phyloP scores from a whole-genome alignment of 192 early-diverging fungal species.

The Backusella morwellensis region DNA sequence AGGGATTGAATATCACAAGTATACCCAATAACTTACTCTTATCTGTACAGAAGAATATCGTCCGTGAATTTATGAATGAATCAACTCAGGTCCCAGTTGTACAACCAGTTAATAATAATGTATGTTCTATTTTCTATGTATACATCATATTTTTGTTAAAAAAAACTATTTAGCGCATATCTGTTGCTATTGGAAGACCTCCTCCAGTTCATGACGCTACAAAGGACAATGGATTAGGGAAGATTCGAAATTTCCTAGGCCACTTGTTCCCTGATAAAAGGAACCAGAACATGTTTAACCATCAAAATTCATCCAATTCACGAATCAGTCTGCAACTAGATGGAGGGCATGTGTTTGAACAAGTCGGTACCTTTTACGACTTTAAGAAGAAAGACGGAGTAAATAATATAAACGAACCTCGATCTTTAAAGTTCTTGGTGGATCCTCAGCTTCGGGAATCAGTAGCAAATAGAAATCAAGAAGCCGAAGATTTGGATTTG shows the following conservation, averaged over 20 bases:
- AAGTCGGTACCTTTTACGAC: conserved; percentile 25
- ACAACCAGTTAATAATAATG: not conserved
- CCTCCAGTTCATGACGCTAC: not conserved
- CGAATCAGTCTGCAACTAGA: conserved; percentile 19
- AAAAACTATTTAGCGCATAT: not conserved
- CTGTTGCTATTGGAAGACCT: not conserved
- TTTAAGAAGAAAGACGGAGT: conserved; percentile 8
- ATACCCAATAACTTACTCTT: conserved; percentile 44
- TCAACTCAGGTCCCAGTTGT: not conserved
- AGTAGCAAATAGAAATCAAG: conserved; percentile 14
- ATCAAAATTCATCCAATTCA: not conserved
- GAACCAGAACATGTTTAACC: not conserved
- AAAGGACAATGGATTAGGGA: not conserved
- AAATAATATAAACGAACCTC: conserved; percentile 5
- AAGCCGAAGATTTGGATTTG: conserved; percentile 28
- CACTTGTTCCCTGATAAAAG: not conserved
- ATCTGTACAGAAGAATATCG: conserved; percentile 46
- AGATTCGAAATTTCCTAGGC: not conserved
- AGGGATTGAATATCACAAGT: conserved; percentile 38
- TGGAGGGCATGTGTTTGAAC: conserved; percentile 20
- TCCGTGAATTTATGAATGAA: conserved; percentile 42
- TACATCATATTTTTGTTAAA: not conserved
- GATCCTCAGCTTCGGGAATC: conserved; percentile 23
- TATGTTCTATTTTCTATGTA: not conserved
- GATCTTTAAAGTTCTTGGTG: conserved; percentile 20